phyloP scores from a whole-genome alignment of 495 filamentous ascomycete species.

The Aspergillus affinis region DNA sequence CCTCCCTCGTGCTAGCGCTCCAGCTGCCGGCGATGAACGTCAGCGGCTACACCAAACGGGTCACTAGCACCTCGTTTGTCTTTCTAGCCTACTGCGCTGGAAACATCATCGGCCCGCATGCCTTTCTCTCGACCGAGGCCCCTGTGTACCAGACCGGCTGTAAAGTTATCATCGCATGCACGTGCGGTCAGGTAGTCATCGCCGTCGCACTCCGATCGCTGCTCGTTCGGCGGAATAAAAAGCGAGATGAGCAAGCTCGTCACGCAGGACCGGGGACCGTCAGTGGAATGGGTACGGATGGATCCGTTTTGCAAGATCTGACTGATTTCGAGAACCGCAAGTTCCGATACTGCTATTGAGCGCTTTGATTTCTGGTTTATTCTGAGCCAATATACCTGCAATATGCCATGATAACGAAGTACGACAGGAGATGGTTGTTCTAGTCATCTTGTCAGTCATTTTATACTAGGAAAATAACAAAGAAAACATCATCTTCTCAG shows the following conservation, averaged over 20 bases:
- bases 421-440: no score
- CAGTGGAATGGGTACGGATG: no score
- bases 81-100: slow-evolving; percentile 42
- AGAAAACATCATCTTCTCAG: no score
- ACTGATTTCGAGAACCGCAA: no score
- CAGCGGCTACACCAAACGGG: slow-evolving; percentile 43
- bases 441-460: no score
- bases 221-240: slow-evolving; percentile 17
- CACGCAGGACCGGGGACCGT: no score
- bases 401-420: no score
- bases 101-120: slow-evolving; percentile 38
- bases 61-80: slow-evolving; percentile 38
- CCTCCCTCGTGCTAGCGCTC: slow-evolving; percentile 37
- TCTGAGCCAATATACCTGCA: no score
- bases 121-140: slow-evolving; percentile 34
- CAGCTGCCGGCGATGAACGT: slow-evolving; percentile 44
- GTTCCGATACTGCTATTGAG: no score
- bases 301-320: no score
- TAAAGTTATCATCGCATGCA: slow-evolving; percentile 32
- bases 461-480: no score
- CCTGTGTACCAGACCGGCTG: slow-evolving; percentile 37
- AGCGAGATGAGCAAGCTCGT: slow-evolving; percentile 3
- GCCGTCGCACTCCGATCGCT: slow-evolving; percentile 15
- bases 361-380: no score
- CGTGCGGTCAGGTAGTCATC: slow-evolving; percentile 15